Conservation (phyloP, 2,329 filamentous ascomycete genomes). For the Claviceps cyperi region DNA sequence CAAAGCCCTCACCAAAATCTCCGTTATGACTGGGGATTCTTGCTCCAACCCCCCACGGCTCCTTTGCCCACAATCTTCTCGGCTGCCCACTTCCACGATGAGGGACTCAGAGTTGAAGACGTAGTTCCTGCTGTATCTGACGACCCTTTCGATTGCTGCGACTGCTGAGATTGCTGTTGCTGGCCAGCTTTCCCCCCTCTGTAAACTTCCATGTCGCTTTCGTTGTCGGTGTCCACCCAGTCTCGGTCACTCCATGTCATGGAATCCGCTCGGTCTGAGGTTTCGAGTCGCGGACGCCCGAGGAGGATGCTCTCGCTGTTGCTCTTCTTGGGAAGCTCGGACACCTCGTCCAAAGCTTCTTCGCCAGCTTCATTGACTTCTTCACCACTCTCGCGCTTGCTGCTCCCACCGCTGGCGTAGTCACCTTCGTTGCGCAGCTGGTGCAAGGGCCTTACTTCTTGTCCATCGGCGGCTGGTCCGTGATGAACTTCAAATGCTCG, state of each 20-base stretch:
- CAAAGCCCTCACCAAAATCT: too few species aligned
- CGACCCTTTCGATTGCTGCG: background rate
- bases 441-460: constrained; percentile 39
- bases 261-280: constrained; percentile 31
- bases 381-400: constrained; percentile 11
- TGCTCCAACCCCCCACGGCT: constrained; percentile 12
- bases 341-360: constrained; percentile 29
- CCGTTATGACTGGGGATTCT: constrained; percentile 11
- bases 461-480: constrained; percentile 46
- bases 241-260: constrained; percentile 53
- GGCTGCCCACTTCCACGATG: constrained; percentile 34
- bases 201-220: constrained; percentile 22
- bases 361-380: constrained; percentile 10
- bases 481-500: constrained; percentile 47
- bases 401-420: constrained; percentile 6
- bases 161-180: background rate
- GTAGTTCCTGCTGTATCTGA: constrained; percentile 7
- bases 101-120: constrained; percentile 10
- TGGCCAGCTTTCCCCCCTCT: constrained; percentile 9
- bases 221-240: constrained; percentile 39
- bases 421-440: constrained; percentile 7
- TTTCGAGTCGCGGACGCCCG: constrained; percentile 5
- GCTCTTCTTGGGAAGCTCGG: constrained; percentile 25
- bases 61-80: constrained; percentile 39
- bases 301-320: constrained; percentile 12